phyloP scores from a whole-genome alignment of 768 basidiomycete genomes.

The Paxillus ammoniavirescens region DNA sequence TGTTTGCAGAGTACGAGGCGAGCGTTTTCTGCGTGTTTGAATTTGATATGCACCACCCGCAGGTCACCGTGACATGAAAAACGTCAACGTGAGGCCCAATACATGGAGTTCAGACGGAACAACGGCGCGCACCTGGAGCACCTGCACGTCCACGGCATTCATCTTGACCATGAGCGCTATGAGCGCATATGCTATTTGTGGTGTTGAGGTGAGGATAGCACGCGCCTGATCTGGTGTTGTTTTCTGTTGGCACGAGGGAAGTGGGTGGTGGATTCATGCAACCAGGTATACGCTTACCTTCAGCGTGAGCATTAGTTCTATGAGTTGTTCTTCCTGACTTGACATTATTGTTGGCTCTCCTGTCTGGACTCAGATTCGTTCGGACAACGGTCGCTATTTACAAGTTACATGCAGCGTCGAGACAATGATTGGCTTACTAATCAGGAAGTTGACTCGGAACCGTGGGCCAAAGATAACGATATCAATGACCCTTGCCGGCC shows the following conservation, averaged over 20 bases:
- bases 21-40: slow-evolving; percentile 52
- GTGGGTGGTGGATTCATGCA: background rate
- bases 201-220: slow-evolving; percentile 67
- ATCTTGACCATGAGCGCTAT: slow-evolving; percentile 78
- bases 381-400: too few relatives aligned
- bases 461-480: slow-evolving; percentile 61
- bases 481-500: too few relatives aligned
- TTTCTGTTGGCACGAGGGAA: slow-evolving; percentile 46
- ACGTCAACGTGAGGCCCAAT: background rate
- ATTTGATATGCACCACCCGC: slow-evolving; percentile 4
- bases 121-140: slow-evolving; percentile 57
- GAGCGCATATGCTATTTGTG: slow-evolving; percentile 74
- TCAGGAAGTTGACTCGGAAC: slow-evolving; percentile 50
- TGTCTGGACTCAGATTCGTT: too few relatives aligned
- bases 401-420: too few relatives aligned
- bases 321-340: slow-evolving; percentile 60
- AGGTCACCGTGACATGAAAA: background rate
- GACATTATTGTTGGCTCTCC: slow-evolving; percentile 39
- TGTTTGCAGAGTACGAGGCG: slow-evolving; percentile 44
- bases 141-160: slow-evolving; percentile 70
- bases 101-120: background rate
- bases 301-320: slow-evolving; percentile 74
- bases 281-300: slow-evolving; percentile 40
- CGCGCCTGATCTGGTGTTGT: slow-evolving; percentile 70
- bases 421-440: slow-evolving; percentile 10